Percentiles rank a stretch among this genome's conserved stretches.
phyloP scores from a whole-genome alignment of 495 filamentous ascomycete genomes.

The Penicillium herquei region DNA sequence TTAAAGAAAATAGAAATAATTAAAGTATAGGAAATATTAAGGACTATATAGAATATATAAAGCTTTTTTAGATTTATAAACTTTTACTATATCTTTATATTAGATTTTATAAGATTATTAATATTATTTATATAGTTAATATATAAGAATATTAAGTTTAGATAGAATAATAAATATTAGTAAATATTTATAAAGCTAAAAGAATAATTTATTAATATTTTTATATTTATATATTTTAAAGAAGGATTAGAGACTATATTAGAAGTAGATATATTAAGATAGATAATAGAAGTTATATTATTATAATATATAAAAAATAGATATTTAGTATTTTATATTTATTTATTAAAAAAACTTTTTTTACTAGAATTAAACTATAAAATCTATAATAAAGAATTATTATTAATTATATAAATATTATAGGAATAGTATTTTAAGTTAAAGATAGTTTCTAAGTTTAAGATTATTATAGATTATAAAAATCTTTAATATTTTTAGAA shows the following conservation, averaged over 20 bases:
- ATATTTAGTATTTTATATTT: neutral
- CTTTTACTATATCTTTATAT: neutral
- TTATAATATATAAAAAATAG: neutral
- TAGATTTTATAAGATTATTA: neutral
- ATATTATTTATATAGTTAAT: slow-evolving; percentile 14
- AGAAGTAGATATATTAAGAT: neutral
- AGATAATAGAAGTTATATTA: neutral
- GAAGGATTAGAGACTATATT: neutral
- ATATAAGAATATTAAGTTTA: slow-evolving; percentile 19
- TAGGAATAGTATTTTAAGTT: neutral
- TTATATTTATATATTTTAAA: too few relatives aligned
- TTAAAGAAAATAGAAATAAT: too few relatives aligned
- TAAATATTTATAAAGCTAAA: neutral
- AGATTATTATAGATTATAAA: too few relatives aligned
- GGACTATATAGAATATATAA: neutral
- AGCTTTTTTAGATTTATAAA: neutral
- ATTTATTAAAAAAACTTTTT: neutral
- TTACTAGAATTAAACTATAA: neutral
- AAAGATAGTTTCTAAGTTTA: too few relatives aligned
- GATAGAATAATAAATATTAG: slow-evolving; percentile 2
- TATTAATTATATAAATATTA: neutral
- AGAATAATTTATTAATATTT: slow-evolving; percentile 15
- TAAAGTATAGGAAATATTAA: too few relatives aligned
- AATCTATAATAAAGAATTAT: neutral
- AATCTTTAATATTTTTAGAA: too few relatives aligned